Evolutionary conservation across 805 yeast genomes (phyloP), one percentile per base, ranked within the genome.

Genomic region (Saccharomycopsis babjevae): DNA sequence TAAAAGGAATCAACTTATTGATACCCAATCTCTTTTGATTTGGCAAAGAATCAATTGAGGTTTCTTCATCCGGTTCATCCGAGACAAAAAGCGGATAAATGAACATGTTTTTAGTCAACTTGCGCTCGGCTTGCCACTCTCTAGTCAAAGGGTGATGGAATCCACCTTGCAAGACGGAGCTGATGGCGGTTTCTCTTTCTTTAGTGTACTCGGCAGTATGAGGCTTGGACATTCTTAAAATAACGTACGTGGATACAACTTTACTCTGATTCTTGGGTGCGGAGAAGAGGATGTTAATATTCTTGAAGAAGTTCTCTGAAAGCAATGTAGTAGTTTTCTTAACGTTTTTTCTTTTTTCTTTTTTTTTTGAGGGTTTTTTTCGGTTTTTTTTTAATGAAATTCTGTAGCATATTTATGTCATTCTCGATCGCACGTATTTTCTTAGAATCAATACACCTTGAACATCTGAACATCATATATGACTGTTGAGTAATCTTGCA

Each of bases 31-130:
- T 79, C 70, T 83, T 88, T 73, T 92, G 94, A 68, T 88, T 87
- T 39, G 99, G 99, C 64, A 94, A 77, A 15, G 96, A 82, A 5
- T 83, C 83, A 65, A 94, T 89, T 0, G 70, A 74, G 4, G 82
- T 77, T 68, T 87, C 96, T 66, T 88, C 97, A 61, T 94, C 93
- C 54, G 85, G 86, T 42, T 79, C 74, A 68, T 90, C 97, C 38
- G 91, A 79, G 59, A 94, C 79, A 71, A 94, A 94, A 22, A 94
- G 78, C 15, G 99, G 99, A 76, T 88, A 92, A 63, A 94, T 90
- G 70, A 94, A 86, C 96, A 89, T 88, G 71, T 81, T 85, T 73
- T 94, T 94, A 38, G 86, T 79, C 60, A 94, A 79, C 72, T 85
- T 93, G 67, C 91, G 81, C 70, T 86, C 93, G 66, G 80, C 81